These are phyloP conservation scores for Teunomyces stri DNA, from an alignment of 805 yeast genomes.

Conservation along the genomic window DNA sequence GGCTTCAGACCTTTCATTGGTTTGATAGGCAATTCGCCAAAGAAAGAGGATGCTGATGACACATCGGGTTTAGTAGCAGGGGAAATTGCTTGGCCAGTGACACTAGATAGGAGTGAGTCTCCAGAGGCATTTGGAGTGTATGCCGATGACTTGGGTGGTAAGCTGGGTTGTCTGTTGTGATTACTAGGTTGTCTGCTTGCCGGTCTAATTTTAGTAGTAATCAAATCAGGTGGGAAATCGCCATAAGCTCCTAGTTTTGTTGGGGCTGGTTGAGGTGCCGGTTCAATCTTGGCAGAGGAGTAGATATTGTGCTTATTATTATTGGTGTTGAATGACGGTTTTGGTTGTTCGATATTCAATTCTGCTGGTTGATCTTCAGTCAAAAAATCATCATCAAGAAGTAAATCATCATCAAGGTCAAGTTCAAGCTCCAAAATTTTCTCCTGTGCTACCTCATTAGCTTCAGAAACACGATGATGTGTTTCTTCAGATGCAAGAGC, in stretches of 20 bases:
- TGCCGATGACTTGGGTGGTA: slow-evolving; percentile 2
- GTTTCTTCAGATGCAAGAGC: neutral
- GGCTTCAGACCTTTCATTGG: slow-evolving; percentile 24
- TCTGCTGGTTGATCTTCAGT: slow-evolving; percentile 22
- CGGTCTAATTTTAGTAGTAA: slow-evolving; percentile 41
- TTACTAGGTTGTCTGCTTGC: slow-evolving; percentile 32
- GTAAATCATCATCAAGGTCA: slow-evolving; percentile 31
- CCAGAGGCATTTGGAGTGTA: slow-evolving; percentile 4
- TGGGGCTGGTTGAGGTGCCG: neutral
- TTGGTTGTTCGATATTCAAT: slow-evolving; percentile 20
- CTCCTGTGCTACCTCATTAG: neutral
- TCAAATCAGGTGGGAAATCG: slow-evolving; percentile 63
- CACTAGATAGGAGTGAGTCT: slow-evolving; percentile 4
- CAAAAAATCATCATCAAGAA: slow-evolving; percentile 37
- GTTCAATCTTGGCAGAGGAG: neutral
- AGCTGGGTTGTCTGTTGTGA: slow-evolving; percentile 10
- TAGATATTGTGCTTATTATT: slow-evolving; percentile 3
- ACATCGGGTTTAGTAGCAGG: slow-evolving; percentile 1
- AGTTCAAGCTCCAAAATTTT: slow-evolving; percentile 7
- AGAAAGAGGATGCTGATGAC: slow-evolving; percentile 37
- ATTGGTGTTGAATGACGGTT: slow-evolving; percentile 10
- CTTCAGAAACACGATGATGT: neutral
- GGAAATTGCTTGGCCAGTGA: slow-evolving; percentile 13
- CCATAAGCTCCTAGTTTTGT: slow-evolving; percentile 46
- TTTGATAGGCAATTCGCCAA: slow-evolving; percentile 55